These are phyloP conservation scores for Agastache rugosa DNA, from an alignment of 257 asterid genomes.

Conservation along the genomic window DNA sequence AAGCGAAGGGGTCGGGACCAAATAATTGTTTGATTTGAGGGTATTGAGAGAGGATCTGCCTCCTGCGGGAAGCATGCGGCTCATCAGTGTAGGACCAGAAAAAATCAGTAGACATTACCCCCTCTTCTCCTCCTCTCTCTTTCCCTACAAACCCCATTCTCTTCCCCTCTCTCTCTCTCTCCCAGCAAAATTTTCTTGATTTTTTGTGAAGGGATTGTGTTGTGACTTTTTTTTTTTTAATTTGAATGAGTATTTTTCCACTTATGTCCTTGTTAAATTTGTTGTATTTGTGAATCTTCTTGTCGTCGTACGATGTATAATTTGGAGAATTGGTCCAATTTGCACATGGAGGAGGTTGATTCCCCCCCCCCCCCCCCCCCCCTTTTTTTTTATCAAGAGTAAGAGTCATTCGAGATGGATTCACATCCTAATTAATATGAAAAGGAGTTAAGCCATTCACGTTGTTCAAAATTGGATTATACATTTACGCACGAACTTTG, in stretches of 20 bases:
- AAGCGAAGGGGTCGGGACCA: slow-evolving; percentile 92
- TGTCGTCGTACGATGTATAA: not conserved
- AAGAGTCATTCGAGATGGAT: too few relatives aligned
- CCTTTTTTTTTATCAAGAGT: too few relatives aligned
- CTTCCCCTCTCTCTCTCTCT: slow-evolving; percentile 15
- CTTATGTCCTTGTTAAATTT: not conserved
- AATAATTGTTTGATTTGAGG: slow-evolving; percentile 81
- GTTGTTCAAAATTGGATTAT: too few relatives aligned
- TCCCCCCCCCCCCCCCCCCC: too few relatives aligned
- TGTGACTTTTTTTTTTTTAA: not conserved
- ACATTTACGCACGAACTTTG: too few relatives aligned
- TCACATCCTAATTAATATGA: too few relatives aligned
- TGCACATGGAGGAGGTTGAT: too few relatives aligned
- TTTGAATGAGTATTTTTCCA: not conserved
- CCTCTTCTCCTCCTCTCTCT: slow-evolving; percentile 46
- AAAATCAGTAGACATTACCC: slow-evolving; percentile 75
- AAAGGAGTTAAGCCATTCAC: too few relatives aligned
- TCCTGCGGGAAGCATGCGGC: slow-evolving; percentile 91
- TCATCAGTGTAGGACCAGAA: slow-evolving; percentile 96
- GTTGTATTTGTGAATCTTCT: not conserved
- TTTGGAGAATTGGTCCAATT: not conserved
- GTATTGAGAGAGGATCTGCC: slow-evolving; percentile 83
- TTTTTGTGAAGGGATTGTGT: not conserved
- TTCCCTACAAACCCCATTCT: slow-evolving; percentile 58
- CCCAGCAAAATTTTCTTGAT: not conserved